These are phyloP conservation scores for Didymella keratinophila DNA, from an alignment of 2,329 filamentous ascomycete genomes.

Conservation along the genomic window DNA sequence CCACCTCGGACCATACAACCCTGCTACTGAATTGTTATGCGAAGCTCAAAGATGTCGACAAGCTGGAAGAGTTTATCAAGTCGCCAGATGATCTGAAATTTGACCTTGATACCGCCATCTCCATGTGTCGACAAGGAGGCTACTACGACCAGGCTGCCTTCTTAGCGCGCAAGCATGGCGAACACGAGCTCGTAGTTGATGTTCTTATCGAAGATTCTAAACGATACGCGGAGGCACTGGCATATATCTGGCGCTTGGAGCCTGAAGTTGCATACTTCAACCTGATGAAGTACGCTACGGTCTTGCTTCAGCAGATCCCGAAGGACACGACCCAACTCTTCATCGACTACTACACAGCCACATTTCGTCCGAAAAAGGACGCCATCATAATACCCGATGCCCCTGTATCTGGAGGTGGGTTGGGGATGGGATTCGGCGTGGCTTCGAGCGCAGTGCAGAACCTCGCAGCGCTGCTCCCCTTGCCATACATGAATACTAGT, in stretches of 20 bases:
- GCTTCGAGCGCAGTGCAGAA: slow-evolving; percentile 85
- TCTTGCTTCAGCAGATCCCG: slow-evolving; percentile 86
- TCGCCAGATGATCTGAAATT: slow-evolving; percentile 94
- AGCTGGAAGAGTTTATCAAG: slow-evolving; percentile 96
- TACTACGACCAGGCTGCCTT: slow-evolving; percentile 98
- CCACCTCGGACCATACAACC: slow-evolving; percentile 94
- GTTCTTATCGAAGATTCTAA: slow-evolving; percentile 96
- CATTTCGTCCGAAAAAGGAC: slow-evolving; percentile 77
- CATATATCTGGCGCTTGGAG: slow-evolving; percentile 89
- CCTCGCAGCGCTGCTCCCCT: slow-evolving; percentile 79
- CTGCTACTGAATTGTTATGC: slow-evolving; percentile 96
- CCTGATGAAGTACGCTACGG: slow-evolving; percentile 93
- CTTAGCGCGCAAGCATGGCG: slow-evolving; percentile 90
- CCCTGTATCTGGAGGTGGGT: slow-evolving; percentile 53
- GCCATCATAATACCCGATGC: slow-evolving; percentile 60
- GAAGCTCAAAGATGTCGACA: slow-evolving; percentile 95
- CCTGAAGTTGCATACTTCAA: slow-evolving; percentile 82
- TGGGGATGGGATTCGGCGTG: slow-evolving; percentile 51
- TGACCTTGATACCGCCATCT: slow-evolving; percentile 94
- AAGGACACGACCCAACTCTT: slow-evolving; percentile 85
- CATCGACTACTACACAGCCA: slow-evolving; percentile 92
- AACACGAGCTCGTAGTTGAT: slow-evolving; percentile 92
- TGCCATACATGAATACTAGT: slow-evolving; percentile 82
- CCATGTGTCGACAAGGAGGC: slow-evolving; percentile 95
- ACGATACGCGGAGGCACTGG: slow-evolving; percentile 83